These are phyloP conservation scores for Linanthus parryae DNA, from an alignment of 148 eudicot genomes.

Conservation along the genomic window DNA sequence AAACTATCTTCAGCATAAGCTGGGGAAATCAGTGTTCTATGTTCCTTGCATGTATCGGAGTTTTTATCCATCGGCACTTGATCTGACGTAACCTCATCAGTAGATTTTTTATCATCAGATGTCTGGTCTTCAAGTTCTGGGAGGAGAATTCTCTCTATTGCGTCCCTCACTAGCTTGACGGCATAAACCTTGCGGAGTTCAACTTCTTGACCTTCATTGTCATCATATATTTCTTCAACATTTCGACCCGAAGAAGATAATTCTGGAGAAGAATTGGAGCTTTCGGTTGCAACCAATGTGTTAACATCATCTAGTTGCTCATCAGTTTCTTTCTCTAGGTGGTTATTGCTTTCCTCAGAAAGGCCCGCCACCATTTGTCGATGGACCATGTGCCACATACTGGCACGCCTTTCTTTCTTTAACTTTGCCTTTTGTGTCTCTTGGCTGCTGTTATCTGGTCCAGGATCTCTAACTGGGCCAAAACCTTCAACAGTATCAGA, in stretches of 20 bases:
- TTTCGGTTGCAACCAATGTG: constrained; percentile 12
- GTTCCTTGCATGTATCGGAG: constrained; percentile 15
- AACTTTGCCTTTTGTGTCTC: constrained; percentile 7
- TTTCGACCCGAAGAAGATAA: constrained; percentile 12
- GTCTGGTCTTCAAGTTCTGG: constrained; percentile 60
- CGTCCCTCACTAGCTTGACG: constrained; percentile 74
- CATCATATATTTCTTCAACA: constrained; percentile 13
- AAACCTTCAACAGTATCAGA: no score
- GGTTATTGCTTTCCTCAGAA: constrained; percentile 36
- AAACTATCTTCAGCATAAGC: constrained; percentile 13
- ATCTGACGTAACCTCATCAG: constrained; percentile 22
- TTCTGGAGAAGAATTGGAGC: constrained; percentile 11
- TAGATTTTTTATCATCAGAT: constrained; percentile 33
- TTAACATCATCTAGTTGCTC: constrained; percentile 14
- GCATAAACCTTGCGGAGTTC: constrained; percentile 61
- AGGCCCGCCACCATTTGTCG: constrained; percentile 57
- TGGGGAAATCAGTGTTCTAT: constrained; percentile 11
- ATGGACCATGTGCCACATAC: constrained; percentile 87
- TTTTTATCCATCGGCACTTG: constrained; percentile 20
- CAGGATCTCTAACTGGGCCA: not conserved
- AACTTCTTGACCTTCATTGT: constrained; percentile 28
- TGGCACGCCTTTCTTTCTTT: constrained; percentile 41
- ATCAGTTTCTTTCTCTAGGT: constrained; percentile 25
- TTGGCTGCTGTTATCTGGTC: not conserved
- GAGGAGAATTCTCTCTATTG: constrained; percentile 66